Evolutionary conservation across 1,284 basidiomycete genomes (phyloP).

Genomic region (Trichosporon sp.): DNA sequence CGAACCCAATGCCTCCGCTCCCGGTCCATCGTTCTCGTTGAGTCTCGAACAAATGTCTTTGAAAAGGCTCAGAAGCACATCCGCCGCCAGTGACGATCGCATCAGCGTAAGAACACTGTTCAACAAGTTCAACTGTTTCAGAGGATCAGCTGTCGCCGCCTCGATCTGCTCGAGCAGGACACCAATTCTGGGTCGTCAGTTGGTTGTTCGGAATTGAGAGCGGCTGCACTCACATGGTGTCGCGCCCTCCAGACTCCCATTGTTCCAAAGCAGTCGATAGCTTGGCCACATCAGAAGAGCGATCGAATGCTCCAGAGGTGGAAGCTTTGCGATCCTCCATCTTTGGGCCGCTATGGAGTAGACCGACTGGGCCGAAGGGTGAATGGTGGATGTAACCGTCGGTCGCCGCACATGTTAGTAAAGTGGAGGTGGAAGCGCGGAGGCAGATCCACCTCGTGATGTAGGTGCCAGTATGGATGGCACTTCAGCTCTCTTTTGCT

Average conservation of each 20-base stretch:
- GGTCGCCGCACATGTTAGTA: neutral
- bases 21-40: neutral
- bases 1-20: neutral
- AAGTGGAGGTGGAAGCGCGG: neutral
- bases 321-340: conserved; percentile 1
- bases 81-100: neutral
- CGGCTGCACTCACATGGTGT: neutral
- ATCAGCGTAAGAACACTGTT: neutral
- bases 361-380: conserved; percentile 1
- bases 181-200: neutral
- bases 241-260: neutral
- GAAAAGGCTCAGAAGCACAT: neutral
- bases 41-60: neutral
- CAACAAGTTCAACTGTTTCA: neutral
- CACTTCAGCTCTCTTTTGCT: no score
- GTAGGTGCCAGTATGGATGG: neutral
- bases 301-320: neutral
- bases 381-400: neutral
- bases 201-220: no score
- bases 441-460: neutral
- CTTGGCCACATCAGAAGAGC: neutral
- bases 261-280: neutral
- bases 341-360: neutral
- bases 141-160: neutral
- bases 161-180: neutral